These are phyloP conservation scores for Stephania cephalantha DNA, from an alignment of 164 flowering plant genomes.

Conservation along the genomic window DNA sequence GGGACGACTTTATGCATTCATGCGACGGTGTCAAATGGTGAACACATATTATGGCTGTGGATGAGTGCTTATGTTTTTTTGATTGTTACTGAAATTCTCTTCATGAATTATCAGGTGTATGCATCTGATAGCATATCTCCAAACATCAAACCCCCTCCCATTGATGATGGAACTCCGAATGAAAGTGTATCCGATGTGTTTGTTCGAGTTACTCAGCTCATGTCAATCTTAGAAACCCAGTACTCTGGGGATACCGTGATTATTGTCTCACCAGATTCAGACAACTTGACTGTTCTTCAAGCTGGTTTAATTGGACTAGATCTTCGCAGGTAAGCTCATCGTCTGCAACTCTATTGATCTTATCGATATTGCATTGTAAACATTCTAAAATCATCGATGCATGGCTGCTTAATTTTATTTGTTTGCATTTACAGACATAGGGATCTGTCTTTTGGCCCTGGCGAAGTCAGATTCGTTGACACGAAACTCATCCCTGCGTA, in stretches of 20 bases:
- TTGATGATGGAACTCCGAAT: constrained; percentile 83
- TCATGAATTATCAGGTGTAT: constrained; percentile 47
- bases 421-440: constrained; percentile 52
- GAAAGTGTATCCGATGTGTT: constrained; percentile 91
- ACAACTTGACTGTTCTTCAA: constrained; percentile 77
- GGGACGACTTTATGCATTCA: no score
- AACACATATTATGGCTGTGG: not conserved
- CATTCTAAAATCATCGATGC: not conserved
- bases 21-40: no score
- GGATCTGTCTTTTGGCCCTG: constrained; percentile 70
- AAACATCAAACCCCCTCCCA: constrained; percentile 75
- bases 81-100: not conserved
- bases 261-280: constrained; percentile 95
- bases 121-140: constrained; percentile 70
- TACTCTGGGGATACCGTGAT: constrained; percentile 76
- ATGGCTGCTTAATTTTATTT: not conserved
- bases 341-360: not conserved
- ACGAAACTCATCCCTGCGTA: constrained; percentile 66
- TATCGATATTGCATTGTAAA: not conserved
- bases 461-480: constrained; percentile 76
- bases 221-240: constrained; percentile 93
- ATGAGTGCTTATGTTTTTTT: not conserved
- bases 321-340: constrained; percentile 59
- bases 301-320: constrained; percentile 92
- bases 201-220: constrained; percentile 90